Evolutionary conservation across 2,329 filamentous ascomycete genomes (phyloP), one percentile per base, ranked within the genome.

Genomic region (Arthrobotrys megalospora): DNA sequence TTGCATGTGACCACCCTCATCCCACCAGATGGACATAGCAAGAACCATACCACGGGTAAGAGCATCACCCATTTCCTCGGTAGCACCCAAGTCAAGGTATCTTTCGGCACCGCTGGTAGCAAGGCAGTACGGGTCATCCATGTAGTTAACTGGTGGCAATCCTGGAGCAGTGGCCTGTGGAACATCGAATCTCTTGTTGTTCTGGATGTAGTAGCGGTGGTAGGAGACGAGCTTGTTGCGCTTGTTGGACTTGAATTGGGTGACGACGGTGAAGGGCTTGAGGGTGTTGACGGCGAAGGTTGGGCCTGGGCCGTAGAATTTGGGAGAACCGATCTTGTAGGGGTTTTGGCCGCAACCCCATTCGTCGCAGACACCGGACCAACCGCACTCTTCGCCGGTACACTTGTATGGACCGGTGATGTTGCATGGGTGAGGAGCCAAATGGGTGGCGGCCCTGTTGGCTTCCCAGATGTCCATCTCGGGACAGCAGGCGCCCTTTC

Each of bases 11-110:
- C 85, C 86, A 14, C 85, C 82, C 19, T 86, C 84, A 79, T 89
- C 87, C 84, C 87, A 88, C 88, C 88, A 90, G 79, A 90, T 85
- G 81, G 85, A 86, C 80, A 90, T 85, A 12, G 86, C 85, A 28
- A 89, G 83, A 1, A 88, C 87, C 87, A 89, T 88, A 63, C 86
- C 87, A 14, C 87, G 84, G 34, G 82, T 83, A 70, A 88, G 82
- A 0, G 87, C 85, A 28, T 85, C 84, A 4, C 86, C 86, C 86
- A 87, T 87, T 14, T 82, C 84, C 76, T 83, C 83, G 63, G 84
- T 85, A 6, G 83, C 86, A 21, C 86, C 86, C 1, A 86, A 81
- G 1, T 82, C 81, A 28, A 83, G 81, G 80, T 83, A 85, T 1
- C 80, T 77, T 4, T 80, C 79, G 2, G 84, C 82, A 10, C 82